Conservation (phyloP, 2,329 filamentous ascomycete species). For the Pseudogymnoascus sp. region DNA sequence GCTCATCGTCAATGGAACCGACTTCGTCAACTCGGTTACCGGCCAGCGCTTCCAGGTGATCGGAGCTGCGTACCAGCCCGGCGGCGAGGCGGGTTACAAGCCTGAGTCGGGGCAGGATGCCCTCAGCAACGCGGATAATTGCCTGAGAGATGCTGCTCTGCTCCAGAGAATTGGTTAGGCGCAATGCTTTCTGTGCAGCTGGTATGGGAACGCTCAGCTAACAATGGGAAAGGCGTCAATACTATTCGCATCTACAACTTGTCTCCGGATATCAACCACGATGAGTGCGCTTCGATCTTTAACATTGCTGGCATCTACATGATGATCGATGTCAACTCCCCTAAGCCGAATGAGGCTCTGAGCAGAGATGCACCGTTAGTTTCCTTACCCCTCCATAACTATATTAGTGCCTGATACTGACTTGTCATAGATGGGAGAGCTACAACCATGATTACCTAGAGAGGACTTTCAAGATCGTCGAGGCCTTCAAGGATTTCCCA, state of each 20-base stretch:
- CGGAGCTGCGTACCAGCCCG: constrained; percentile 62
- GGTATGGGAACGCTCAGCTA: too few relatives aligned
- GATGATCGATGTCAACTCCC: constrained; percentile 61
- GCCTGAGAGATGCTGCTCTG: constrained; percentile 56
- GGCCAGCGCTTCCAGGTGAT: constrained; percentile 57
- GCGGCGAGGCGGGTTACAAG: constrained; percentile 54
- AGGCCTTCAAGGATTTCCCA: constrained; percentile 58
- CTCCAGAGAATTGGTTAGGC: constrained; percentile 46
- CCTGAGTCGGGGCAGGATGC: constrained; percentile 47
- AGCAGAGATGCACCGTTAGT: constrained; percentile 39
- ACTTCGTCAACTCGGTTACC: constrained; percentile 51
- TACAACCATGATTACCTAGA: constrained; percentile 55
- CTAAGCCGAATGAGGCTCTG: constrained; percentile 49
- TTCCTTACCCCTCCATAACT: not conserved
- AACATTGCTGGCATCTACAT: constrained; percentile 62
- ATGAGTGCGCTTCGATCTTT: constrained; percentile 59
- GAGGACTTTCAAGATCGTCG: constrained; percentile 57
- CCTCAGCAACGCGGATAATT: constrained; percentile 48
- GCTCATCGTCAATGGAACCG: constrained; percentile 46
- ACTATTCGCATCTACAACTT: constrained; percentile 63
- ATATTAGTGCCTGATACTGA: not conserved
- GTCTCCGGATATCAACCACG: constrained; percentile 56
- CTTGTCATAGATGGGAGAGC: constrained; percentile 36
- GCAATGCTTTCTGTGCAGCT: too few relatives aligned
- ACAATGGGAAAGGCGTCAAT: constrained; percentile 40